Conservation (phyloP, 2,329 filamentous ascomycete genomes). For the Pseudogymnoascus sp. region DNA sequence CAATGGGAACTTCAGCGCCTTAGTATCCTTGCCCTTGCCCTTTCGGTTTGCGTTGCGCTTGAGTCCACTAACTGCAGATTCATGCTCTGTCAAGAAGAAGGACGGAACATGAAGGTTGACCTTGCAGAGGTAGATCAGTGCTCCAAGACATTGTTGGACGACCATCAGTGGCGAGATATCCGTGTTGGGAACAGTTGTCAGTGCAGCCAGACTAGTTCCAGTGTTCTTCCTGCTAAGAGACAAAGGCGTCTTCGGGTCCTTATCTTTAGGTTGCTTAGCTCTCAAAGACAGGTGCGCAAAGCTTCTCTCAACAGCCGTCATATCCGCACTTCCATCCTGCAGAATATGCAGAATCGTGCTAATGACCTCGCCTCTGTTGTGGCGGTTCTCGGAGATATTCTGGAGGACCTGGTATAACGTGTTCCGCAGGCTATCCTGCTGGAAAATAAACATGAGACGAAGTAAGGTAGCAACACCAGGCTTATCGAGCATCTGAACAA, state of each 20-base stretch:
- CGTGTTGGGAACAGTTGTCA: constrained; percentile 52
- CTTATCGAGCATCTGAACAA: constrained; percentile 96
- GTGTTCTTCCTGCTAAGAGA: constrained; percentile 68
- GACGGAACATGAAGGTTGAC: constrained; percentile 76
- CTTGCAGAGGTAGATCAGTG: constrained; percentile 73
- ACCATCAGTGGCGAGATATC: constrained; percentile 92
- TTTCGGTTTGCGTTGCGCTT: constrained; percentile 74
- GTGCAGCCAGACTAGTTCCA: constrained; percentile 38
- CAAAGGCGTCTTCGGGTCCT: constrained; percentile 67
- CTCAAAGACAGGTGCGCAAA: constrained; percentile 88
- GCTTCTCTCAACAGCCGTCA: constrained; percentile 88
- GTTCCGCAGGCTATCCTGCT: constrained; percentile 76
- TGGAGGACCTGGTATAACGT: constrained; percentile 82
- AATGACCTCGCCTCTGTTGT: constrained; percentile 88
- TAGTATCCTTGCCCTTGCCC: constrained; percentile 79
- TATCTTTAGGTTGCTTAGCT: constrained; percentile 67
- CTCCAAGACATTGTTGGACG: constrained; percentile 86
- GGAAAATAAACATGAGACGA: constrained; percentile 95
- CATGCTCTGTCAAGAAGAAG: constrained; percentile 92
- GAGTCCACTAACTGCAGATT: constrained; percentile 61
- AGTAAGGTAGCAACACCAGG: constrained; percentile 90
- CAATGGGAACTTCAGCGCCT: constrained; percentile 78
- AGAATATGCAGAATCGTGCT: constrained; percentile 87
- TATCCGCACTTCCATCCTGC: constrained; percentile 89
- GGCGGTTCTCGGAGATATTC: constrained; percentile 92